These are phyloP conservation scores for Hericium alpestre DNA, from an alignment of 768 basidiomycete species.

Conservation along the genomic window DNA sequence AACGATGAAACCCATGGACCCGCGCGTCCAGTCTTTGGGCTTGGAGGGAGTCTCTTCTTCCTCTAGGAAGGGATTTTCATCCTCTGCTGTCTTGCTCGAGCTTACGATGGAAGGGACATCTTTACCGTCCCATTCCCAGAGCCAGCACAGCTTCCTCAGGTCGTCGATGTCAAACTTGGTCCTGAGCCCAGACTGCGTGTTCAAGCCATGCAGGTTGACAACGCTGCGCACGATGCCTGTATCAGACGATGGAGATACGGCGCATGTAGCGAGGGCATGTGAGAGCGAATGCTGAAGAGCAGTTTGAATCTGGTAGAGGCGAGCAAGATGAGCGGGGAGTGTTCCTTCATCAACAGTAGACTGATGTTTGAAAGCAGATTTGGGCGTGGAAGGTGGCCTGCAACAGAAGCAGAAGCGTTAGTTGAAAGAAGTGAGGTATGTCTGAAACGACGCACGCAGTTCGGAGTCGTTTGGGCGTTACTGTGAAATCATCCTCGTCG, in stretches of 20 bases:
- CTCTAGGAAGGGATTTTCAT: constrained; percentile 21
- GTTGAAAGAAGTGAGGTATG: constrained; percentile 1
- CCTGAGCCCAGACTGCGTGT: constrained; percentile 56
- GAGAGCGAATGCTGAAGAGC: constrained; percentile 75
- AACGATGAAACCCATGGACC: constrained; percentile 70
- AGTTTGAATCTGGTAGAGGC: constrained; percentile 54
- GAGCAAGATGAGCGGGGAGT: constrained; percentile 49
- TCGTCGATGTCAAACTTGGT: constrained; percentile 60
- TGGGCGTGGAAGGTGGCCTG: constrained; percentile 52
- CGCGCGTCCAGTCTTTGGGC: constrained; percentile 64
- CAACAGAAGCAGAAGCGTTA: neutral
- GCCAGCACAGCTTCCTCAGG: constrained; percentile 68
- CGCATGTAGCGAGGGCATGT: constrained; percentile 75
- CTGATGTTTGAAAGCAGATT: constrained; percentile 25
- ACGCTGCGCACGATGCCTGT: constrained; percentile 70
- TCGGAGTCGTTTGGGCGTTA: constrained; percentile 65
- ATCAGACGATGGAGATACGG: constrained; percentile 65
- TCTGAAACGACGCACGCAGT: constrained; percentile 30
- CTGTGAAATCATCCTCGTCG: constrained; percentile 38
- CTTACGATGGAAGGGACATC: constrained; percentile 21
- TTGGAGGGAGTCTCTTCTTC: constrained; percentile 17
- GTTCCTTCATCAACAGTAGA: constrained; percentile 15
- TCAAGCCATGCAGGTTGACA: constrained; percentile 63
- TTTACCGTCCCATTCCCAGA: constrained; percentile 79
- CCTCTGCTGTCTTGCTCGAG: constrained; percentile 4